phyloP scores from a whole-genome alignment of 2,329 filamentous ascomycete species.

The Nannizziopsis barbatae region DNA sequence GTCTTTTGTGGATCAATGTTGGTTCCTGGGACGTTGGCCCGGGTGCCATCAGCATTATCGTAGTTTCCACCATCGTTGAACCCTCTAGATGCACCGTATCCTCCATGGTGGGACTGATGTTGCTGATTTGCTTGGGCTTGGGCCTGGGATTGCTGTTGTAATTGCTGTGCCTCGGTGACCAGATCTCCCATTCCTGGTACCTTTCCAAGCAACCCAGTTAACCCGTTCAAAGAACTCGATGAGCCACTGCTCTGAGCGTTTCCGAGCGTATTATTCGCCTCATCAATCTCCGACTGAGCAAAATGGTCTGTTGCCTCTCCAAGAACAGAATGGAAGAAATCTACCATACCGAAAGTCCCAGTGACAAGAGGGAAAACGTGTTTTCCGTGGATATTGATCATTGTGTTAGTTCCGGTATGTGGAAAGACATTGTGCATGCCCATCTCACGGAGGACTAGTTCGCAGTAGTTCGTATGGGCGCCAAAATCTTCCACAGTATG shows the following conservation, averaged over 20 bases:
- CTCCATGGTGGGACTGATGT: conserved; percentile 24
- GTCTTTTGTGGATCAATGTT: conserved; percentile 69
- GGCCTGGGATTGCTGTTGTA: conserved; percentile 51
- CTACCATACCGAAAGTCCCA: conserved; percentile 63
- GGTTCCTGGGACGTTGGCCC: conserved; percentile 54
- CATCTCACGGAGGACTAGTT: conserved; percentile 63
- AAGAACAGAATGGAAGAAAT: conserved; percentile 69
- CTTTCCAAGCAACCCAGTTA: conserved; percentile 63
- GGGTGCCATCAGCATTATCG: conserved; percentile 2
- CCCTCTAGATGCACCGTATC: conserved; percentile 19
- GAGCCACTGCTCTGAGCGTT: conserved; percentile 49
- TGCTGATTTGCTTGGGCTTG: conserved; percentile 51
- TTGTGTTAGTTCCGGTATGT: conserved; percentile 56
- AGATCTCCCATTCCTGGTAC: conserved; percentile 62
- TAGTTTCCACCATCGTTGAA: conserved; percentile 12
- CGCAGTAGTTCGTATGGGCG: conserved; percentile 74
- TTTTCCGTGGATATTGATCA: conserved; percentile 55
- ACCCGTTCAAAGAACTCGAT: conserved; percentile 42
- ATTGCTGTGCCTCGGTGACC: conserved; percentile 52
- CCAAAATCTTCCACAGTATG: conserved; percentile 71
- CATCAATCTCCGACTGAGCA: conserved; percentile 72
- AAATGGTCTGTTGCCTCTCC: conserved; percentile 74
- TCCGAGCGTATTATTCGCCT: conserved; percentile 63
- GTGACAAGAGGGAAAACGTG: conserved; percentile 65
- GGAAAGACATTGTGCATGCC: conserved; percentile 59